Percentiles rank a stretch among this genome's conserved stretches.
Evolutionary conservation across 371 early-diverging fungal genomes (phyloP).

Genomic region (Mucor plumbeus): DNA sequence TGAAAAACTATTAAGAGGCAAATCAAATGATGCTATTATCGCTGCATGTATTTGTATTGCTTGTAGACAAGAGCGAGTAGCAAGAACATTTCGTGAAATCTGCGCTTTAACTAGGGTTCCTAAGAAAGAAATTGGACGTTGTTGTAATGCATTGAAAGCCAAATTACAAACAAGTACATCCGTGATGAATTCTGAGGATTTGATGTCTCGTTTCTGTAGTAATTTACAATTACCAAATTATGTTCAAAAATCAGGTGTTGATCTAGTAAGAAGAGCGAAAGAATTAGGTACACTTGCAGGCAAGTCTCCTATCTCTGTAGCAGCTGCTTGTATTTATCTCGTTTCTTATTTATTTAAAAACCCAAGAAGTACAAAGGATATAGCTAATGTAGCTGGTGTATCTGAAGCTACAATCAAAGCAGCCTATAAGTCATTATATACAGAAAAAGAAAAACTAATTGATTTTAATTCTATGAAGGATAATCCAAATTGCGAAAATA

Average conservation of each 20-base stretch:
- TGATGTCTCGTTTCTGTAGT: conserved; percentile 88
- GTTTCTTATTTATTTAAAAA: conserved; percentile 70
- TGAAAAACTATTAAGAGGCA: conserved; percentile 88
- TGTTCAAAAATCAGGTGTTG: conserved; percentile 70
- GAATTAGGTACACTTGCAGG: conserved; percentile 87
- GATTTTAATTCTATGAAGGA: conserved; percentile 50
- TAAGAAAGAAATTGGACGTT: conserved; percentile 88
- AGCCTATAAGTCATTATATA: conserved; percentile 75
- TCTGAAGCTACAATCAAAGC: conserved; percentile 90
- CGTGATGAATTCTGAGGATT: conserved; percentile 73
- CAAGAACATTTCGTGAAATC: conserved; percentile 98
- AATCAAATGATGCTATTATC: conserved; percentile 88
- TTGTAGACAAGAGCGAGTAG: conserved; percentile 88
- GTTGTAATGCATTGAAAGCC: conserved; percentile 77
- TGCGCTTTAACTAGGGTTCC: conserved; percentile 92
- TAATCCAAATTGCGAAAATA: conserved; percentile 43
- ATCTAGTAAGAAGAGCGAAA: conserved; percentile 75
- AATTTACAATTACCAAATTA: conserved; percentile 73
- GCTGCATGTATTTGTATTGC: conserved; percentile 98
- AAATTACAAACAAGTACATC: conserved; percentile 68
- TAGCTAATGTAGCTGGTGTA: conserved; percentile 84
- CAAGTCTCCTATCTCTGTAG: conserved; percentile 88
- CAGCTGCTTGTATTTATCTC: conserved; percentile 89
- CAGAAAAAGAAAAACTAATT: conserved; percentile 60
- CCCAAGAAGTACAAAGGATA: conserved; percentile 72